phyloP scores from a whole-genome alignment of 179 eudicot genomes.

The Carnegiea gigantea region DNA sequence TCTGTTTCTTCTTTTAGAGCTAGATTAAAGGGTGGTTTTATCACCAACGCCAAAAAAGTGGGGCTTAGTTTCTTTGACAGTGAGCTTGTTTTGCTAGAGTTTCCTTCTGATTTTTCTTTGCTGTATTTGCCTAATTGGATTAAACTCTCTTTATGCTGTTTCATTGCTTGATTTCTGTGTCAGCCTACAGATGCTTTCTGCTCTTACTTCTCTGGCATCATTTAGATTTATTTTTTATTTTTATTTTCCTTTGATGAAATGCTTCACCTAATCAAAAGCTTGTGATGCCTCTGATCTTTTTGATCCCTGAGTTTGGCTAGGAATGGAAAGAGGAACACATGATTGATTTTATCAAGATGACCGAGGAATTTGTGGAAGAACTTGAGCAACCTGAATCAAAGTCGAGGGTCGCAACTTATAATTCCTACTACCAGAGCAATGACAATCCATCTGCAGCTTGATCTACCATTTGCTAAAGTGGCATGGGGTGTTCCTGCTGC shows the following conservation, averaged over 20 bases:
- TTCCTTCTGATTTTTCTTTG: too few species aligned
- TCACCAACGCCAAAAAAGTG: too few species aligned
- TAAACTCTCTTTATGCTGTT: neutral
- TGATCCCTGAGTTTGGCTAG: conserved; percentile 30
- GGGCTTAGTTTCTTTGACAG: neutral
- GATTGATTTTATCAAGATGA: conserved; percentile 70
- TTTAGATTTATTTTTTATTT: neutral
- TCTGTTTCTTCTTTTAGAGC: too few species aligned
- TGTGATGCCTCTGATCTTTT: neutral
- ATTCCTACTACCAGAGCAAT: conserved; percentile 44
- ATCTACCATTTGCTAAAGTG: conserved; percentile 7
- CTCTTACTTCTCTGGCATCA: neutral
- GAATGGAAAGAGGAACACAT: conserved; percentile 66
- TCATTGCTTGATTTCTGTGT: neutral
- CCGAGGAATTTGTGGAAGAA: conserved; percentile 59
- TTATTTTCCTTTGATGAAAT: neutral
- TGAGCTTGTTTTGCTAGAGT: too few species aligned
- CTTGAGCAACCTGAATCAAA: conserved; percentile 57
- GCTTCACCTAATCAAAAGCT: neutral
- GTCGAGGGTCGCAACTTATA: conserved; percentile 64
- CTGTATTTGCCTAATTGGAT: too few species aligned
- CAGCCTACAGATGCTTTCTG: neutral
- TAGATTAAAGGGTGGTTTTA: too few species aligned
- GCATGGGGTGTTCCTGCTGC: neutral
- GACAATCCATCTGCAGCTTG: conserved; percentile 22